Conservation (phyloP, 768 basidiomycete genomes). For the Tricholoma saponaceum region DNA sequence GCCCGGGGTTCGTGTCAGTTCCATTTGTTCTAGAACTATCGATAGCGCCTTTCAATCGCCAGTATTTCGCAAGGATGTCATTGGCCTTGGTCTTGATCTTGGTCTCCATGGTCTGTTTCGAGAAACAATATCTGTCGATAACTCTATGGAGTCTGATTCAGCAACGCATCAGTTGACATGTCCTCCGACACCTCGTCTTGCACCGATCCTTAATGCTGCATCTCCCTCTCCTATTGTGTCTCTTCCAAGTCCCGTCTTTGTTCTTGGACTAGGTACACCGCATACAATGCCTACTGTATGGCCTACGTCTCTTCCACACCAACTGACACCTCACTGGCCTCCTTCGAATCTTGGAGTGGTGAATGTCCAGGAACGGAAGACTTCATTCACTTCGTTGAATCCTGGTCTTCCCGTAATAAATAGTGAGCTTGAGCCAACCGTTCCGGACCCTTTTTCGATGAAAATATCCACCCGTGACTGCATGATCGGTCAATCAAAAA, state of each 20-base stretch:
- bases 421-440: too few relatives aligned
- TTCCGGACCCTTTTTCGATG: neutral
- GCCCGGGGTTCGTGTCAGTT: neutral
- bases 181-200: slow-evolving; percentile 6
- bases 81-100: neutral
- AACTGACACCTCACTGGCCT: neutral
- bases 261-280: neutral
- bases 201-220: neutral
- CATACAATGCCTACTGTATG: neutral
- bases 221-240: slow-evolving; percentile 12
- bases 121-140: neutral
- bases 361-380: neutral
- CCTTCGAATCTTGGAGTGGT: neutral
- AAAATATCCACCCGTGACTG: neutral
- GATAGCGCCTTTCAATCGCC: neutral
- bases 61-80: neutral
- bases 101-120: neutral
- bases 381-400: neutral
- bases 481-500: neutral
- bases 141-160: neutral
- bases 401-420: neutral
- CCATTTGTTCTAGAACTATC: neutral
- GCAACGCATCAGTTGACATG: neutral
- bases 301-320: neutral
- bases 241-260: slow-evolving; percentile 1